Conservation (phyloP, 2,329 filamentous ascomycete species). For the Grosmannia serpens region DNA sequence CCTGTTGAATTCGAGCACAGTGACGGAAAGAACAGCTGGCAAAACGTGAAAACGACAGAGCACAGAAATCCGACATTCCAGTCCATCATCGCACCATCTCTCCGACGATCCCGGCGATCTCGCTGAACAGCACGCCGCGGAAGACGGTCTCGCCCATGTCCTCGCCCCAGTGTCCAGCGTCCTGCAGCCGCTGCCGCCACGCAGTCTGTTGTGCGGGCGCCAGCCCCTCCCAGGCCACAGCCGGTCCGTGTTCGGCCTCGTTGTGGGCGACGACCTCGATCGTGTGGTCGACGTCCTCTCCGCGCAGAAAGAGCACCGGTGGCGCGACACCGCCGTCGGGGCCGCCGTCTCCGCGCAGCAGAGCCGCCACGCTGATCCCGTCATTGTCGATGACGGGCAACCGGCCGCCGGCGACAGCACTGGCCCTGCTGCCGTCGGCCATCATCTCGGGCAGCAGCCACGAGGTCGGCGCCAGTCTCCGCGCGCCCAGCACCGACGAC, state of each 20-base stretch:
- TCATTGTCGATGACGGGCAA: conserved; percentile 2
- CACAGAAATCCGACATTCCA: background rate
- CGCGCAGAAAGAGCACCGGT: conserved; percentile 8
- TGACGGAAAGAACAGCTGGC: background rate
- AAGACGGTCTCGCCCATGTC: conserved; percentile 67
- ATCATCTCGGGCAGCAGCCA: conserved; percentile 16
- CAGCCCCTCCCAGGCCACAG: conserved; percentile 58
- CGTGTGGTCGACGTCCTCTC: conserved; percentile 13
- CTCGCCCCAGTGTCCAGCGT: conserved; percentile 69
- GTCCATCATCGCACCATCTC: conserved; percentile 26
- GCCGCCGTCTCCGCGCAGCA: background rate
- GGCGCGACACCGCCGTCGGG: background rate
- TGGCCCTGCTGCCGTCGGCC: background rate
- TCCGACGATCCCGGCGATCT: conserved; percentile 54
- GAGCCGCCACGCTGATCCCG: conserved; percentile 12
- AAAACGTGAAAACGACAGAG: background rate
- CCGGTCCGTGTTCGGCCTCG: conserved; percentile 35
- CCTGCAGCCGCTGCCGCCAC: conserved; percentile 59
- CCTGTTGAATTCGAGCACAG: background rate
- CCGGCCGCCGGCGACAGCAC: conserved; percentile 8
- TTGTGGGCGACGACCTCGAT: conserved; percentile 32
- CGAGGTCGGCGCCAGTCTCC: conserved; percentile 38
- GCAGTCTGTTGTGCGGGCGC: conserved; percentile 45
- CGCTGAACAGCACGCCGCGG: conserved; percentile 65
- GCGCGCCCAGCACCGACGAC: conserved; percentile 43